phyloP scores from a whole-genome alignment of 352 stramenopile genomes.

The Phytophthora constricta region DNA sequence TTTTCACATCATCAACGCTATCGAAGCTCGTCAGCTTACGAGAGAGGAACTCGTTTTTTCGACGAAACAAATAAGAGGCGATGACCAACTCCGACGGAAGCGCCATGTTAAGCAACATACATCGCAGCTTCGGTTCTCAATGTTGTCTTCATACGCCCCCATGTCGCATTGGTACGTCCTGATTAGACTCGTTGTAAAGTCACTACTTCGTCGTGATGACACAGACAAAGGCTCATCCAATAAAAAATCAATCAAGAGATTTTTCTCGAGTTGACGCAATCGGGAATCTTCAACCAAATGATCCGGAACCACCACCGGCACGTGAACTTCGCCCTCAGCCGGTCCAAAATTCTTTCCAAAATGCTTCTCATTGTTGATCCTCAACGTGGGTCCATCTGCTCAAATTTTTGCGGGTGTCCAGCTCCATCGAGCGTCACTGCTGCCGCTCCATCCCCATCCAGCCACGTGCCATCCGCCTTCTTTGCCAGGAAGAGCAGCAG shows the following conservation, averaged over 20 bases:
- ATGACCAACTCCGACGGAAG: slow-evolving; percentile 22
- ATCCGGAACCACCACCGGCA: slow-evolving; percentile 9
- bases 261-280: slow-evolving; percentile 13
- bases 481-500: slow-evolving; percentile 14
- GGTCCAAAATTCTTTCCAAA: neutral
- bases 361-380: neutral
- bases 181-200: slow-evolving; percentile 13
- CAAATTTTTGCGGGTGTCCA: neutral
- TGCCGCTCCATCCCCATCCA: neutral
- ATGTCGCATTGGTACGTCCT: slow-evolving; percentile 22
- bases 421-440: neutral
- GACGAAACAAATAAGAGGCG: slow-evolving; percentile 26
- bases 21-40: slow-evolving; percentile 14
- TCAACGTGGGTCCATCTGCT: neutral
- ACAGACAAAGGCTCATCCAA: slow-evolving; percentile 3
- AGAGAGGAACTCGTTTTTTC: slow-evolving; percentile 12
- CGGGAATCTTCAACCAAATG: neutral
- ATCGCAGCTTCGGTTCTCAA: slow-evolving; percentile 16
- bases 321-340: slow-evolving; percentile 5
- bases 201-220: slow-evolving; percentile 6
- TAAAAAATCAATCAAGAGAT: slow-evolving; percentile 15
- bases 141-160: neutral
- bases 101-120: slow-evolving; percentile 25
- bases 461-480: neutral
- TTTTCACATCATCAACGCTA: slow-evolving; percentile 26